Base-by-base conservation (phyloP, 2,329 filamentous ascomycete species). In the Calonectria ilicicola region DNA sequence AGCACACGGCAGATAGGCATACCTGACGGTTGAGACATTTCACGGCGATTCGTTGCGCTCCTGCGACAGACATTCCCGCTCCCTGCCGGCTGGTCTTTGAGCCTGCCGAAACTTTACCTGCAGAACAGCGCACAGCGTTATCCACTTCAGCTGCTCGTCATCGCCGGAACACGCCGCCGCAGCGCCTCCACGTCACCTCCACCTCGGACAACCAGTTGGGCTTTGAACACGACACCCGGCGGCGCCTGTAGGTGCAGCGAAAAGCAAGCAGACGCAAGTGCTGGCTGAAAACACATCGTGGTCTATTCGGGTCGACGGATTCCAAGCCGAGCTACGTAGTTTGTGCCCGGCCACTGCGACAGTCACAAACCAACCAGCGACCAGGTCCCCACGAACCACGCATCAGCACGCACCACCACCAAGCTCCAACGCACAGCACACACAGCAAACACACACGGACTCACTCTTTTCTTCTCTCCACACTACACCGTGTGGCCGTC, bases 111-210 rank as follows among this genome's bases (percentile, higher is more conserved):
- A 66, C 64, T 47, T 42, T 40, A 35, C 35, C 7, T 53, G 21
- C 46, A 47, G 58, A 53, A 53, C 44, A 47, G 44, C 27, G 17
- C 42, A 68, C 44, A 42, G 32, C 66, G 9, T 38, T 53, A 53
- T 53, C 66, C 66, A 63, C 66, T 23, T 49, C 58, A 40, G 42
- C 66, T 63, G 66, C 56, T 49, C 44, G 44, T 51, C 56, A 68
- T 53, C 66, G 29, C 35, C 53, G 66, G 56, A 63, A 40, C 32
- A 58, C 66, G 66, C 66, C 66, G 44, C 56, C 21, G 56, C 67
- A 65, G 19, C 27, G 40, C 26, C 62, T 69, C 47, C 68, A 65
- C 68, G 68, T 70, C 68, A 70, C 47, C 58, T 69, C 49, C 49
- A 53, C 60, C 29, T 49, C 49, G 47, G 49, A 47, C 46, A 26